Base-by-base conservation (phyloP, 805 yeast genomes). In the Teunomyces gatunensis region DNA sequence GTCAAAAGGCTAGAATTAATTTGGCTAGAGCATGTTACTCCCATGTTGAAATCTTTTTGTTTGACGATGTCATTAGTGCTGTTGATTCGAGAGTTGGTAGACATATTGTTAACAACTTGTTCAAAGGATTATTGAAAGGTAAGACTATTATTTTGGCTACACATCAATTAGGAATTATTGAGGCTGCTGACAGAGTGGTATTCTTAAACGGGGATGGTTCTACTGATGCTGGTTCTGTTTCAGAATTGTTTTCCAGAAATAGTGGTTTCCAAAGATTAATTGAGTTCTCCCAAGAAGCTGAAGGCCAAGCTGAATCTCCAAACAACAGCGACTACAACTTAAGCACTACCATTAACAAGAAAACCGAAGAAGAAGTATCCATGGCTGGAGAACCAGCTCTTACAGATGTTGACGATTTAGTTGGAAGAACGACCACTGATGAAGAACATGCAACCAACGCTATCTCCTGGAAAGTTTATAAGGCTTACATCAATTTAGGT, bases 241-340 rank as follows among this genome's bases (percentile, higher is more conserved):
- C 57, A 4, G 69, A 71, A 45, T 64, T 73, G 47, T 51, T 50
- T 15, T 42, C 36, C 5, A 58, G 67, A 47, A 83, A 78, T 52
- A 44, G 56, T 2, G 75, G 71, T 6, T 84, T 87, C 57, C 66
- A 65, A 17, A 71, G 74, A 11, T 69, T 85, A 55, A 72, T 84
- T 68, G 74, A 78, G 37, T 80, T 66, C 54, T 67, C 75, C 48
- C 48, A 54, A 29, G 66, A 61, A 11, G 45, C 47, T 13, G 48
- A 48, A 12, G 48, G 15, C 54, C 59, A 42, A 73, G 67, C 47
- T 58, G 76, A 55, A 57, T 61, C 29, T 62, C 45, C 48, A 13
- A 37, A 44, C 35, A 42, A 46, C 37, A 43, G 47, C 21, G 47
- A 55, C 36, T 47, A 53, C 47, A 47, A 40, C 43, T 15, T 42